Evolutionary conservation across 495 filamentous ascomycete species (phyloP).

Genomic region (Trichoderma orchidacearum): DNA sequence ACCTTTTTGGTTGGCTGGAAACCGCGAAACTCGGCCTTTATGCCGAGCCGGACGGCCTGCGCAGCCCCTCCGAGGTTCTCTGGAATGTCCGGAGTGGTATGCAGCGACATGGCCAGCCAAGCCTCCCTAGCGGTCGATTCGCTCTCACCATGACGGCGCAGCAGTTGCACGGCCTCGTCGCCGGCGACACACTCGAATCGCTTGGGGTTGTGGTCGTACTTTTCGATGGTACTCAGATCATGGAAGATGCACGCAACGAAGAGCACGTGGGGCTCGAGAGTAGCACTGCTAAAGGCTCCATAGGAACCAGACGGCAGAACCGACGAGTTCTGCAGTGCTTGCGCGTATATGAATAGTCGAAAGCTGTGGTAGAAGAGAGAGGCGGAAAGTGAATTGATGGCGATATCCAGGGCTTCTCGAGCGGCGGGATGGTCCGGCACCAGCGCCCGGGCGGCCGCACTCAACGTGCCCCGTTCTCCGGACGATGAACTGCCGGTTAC

Average conservation of each 20-base stretch:
- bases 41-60: conserved; percentile 21
- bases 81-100: conserved; percentile 29
- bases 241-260: conserved; percentile 31
- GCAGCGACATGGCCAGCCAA: conserved; percentile 32
- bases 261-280: conserved; percentile 11
- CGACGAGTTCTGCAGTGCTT: conserved; percentile 11
- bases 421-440: conserved; percentile 13
- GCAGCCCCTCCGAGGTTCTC: conserved; percentile 25
- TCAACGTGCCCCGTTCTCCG: not conserved
- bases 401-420: conserved; percentile 15
- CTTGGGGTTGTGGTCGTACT: conserved; percentile 19
- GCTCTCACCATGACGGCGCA: conserved; percentile 12
- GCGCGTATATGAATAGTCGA: conserved; percentile 27
- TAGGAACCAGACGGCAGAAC: conserved; percentile 1
- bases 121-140: conserved; percentile 21
- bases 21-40: conserved; percentile 26
- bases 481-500: not conserved
- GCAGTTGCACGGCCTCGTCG: conserved; percentile 21
- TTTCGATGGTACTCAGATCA: conserved; percentile 26
- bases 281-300: conserved; percentile 5
- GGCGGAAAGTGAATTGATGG: conserved; percentile 17
- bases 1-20: conserved; percentile 1
- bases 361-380: conserved; percentile 32
- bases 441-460: conserved; percentile 11
- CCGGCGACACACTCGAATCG: conserved; percentile 35